Percentiles rank a stretch among this genome's conserved stretches.
phyloP scores from a whole-genome alignment of 2,329 filamentous ascomycete species.

The Pseudogymnoascus sp. region DNA sequence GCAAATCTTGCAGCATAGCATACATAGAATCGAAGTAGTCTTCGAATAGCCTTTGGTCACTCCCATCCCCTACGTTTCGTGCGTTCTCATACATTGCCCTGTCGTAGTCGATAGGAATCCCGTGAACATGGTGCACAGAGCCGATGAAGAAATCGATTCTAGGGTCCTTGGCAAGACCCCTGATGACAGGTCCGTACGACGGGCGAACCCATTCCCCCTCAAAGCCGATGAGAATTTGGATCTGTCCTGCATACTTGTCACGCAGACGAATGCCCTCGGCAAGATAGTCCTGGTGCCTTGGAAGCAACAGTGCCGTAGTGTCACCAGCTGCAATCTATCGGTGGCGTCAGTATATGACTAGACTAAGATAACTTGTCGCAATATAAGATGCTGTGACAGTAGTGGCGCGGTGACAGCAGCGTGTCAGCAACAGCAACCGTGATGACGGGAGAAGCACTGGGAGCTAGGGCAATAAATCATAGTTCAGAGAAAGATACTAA shows the following conservation, averaged over 20 bases:
- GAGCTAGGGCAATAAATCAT: constrained; percentile 9
- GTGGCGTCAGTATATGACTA: constrained; percentile 15
- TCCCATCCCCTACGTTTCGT: constrained; percentile 36
- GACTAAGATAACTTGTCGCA: not conserved
- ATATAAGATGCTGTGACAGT: constrained; percentile 1
- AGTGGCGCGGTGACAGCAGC: too few species aligned
- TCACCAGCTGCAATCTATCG: constrained; percentile 38
- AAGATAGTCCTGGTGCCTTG: constrained; percentile 64
- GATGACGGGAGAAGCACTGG: too few species aligned
- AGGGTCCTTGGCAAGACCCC: constrained; percentile 48
- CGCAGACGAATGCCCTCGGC: constrained; percentile 66
- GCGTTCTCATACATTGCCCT: constrained; percentile 48
- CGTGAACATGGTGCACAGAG: constrained; percentile 81
- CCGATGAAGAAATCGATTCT: constrained; percentile 84
- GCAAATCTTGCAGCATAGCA: constrained; percentile 65
- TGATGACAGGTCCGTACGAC: constrained; percentile 49
- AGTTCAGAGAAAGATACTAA: constrained; percentile 25
- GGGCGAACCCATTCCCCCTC: constrained; percentile 88
- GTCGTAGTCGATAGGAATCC: constrained; percentile 85
- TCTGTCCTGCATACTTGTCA: constrained; percentile 56
- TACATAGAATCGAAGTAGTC: constrained; percentile 84
- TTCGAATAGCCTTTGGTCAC: constrained; percentile 66
- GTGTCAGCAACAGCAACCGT: too few species aligned
- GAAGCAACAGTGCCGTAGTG: constrained; percentile 38
- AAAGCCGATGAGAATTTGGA: constrained; percentile 80